phyloP scores from a whole-genome alignment of 345 rosid genomes.

The Tarenaya hassleriana region DNA sequence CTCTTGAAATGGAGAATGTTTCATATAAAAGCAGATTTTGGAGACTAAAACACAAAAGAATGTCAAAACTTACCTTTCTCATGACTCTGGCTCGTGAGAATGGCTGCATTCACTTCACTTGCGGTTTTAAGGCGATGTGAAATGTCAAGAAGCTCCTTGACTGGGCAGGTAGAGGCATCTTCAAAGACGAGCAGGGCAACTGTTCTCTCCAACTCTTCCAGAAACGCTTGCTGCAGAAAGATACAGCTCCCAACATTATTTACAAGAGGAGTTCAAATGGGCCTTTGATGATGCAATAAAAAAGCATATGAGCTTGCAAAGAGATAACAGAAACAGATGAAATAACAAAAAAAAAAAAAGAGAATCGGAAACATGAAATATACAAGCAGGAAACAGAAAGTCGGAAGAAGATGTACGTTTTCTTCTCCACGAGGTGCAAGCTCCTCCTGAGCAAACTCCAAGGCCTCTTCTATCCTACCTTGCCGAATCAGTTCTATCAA shows the following conservation, averaged over 20 bases:
- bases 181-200: conserved; percentile 87
- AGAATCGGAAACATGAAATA: too few relatives aligned
- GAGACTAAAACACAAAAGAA: conserved; percentile 6
- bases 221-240: conserved; percentile 58
- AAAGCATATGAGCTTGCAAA: background rate
- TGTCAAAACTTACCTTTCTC: conserved; percentile 60
- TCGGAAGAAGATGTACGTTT: conserved; percentile 39
- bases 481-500: conserved; percentile 90
- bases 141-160: conserved; percentile 77
- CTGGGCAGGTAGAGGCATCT: conserved; percentile 80
- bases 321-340: background rate
- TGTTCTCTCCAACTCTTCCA: conserved; percentile 93
- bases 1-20: background rate
- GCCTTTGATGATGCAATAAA: background rate
- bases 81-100: conserved; percentile 95
- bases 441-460: conserved; percentile 98
- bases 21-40: background rate
- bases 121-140: conserved; percentile 95
- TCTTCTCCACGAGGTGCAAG: conserved; percentile 99
- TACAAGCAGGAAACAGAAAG: conserved; percentile 17
- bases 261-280: conserved; percentile 3
- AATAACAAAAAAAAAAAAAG: conserved; percentile 17
- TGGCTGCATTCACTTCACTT: conserved; percentile 95
- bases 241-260: conserved; percentile 6
- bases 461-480: conserved; percentile 86